These are phyloP conservation scores for Neofusicoccum laricinum DNA, from an alignment of 2,329 filamentous ascomycete genomes.

Conservation along the genomic window DNA sequence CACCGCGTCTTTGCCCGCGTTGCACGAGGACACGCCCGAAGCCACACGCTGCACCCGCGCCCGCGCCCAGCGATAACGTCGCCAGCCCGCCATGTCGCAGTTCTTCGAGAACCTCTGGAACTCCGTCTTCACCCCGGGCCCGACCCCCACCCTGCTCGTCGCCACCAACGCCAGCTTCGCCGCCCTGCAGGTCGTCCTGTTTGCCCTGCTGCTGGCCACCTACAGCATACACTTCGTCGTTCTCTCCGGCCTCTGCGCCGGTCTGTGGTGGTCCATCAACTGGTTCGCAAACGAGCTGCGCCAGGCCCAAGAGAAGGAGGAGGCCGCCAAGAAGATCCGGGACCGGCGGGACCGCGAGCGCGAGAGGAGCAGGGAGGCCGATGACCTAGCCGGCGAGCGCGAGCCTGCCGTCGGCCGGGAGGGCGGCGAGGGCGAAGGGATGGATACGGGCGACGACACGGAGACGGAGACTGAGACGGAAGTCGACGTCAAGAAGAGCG, in stretches of 20 bases:
- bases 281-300: slow-evolving; percentile 79
- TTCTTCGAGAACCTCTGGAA: slow-evolving; percentile 65
- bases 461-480: slow-evolving; percentile 42
- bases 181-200: slow-evolving; percentile 74
- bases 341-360: slow-evolving; percentile 44
- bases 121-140: slow-evolving; percentile 89
- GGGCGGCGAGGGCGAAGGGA: slow-evolving; percentile 36
- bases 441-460: slow-evolving; percentile 46
- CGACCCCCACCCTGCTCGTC: slow-evolving; percentile 80
- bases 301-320: slow-evolving; percentile 45
- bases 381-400: slow-evolving; percentile 22
- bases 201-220: slow-evolving; percentile 73
- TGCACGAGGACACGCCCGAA: background rate
- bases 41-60: background rate
- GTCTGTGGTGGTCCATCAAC: slow-evolving; percentile 92
- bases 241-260: slow-evolving; percentile 73
- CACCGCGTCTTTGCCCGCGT: background rate
- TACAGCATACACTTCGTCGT: slow-evolving; percentile 85
- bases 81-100: slow-evolving; percentile 13
- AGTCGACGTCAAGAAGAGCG: slow-evolving; percentile 20
- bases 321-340: slow-evolving; percentile 48
- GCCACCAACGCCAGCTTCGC: slow-evolving; percentile 91
- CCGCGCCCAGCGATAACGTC: background rate
- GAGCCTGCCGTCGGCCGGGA: slow-evolving; percentile 24
- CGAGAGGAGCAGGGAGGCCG: slow-evolving; percentile 31